phyloP scores from a whole-genome alignment of 495 filamentous ascomycete genomes.

The Chaetomidium leptoderma region DNA sequence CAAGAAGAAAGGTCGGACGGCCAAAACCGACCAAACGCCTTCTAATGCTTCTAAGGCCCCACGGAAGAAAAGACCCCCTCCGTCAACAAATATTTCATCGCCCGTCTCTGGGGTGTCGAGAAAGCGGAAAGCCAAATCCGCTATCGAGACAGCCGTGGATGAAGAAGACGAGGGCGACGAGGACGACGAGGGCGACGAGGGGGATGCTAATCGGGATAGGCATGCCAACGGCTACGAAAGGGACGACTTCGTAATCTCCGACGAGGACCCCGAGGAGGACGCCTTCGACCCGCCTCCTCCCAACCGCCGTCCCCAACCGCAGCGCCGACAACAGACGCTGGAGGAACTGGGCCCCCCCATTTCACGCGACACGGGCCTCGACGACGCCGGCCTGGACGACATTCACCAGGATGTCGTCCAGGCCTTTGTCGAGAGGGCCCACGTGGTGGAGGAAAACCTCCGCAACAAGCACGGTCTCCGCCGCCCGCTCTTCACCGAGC shows the following conservation, averaged over 20 bases:
- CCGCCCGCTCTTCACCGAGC: slow-evolving; percentile 70
- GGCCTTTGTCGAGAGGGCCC: slow-evolving; percentile 68
- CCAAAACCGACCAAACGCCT: not conserved
- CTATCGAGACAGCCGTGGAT: slow-evolving; percentile 15
- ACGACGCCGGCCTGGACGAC: slow-evolving; percentile 50
- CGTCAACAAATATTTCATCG: slow-evolving; percentile 84
- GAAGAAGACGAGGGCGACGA: slow-evolving; percentile 35
- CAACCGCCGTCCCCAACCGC: slow-evolving; percentile 38
- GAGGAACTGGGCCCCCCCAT: slow-evolving; percentile 63
- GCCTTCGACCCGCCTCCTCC: slow-evolving; percentile 55
- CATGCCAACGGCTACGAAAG: slow-evolving; percentile 45
- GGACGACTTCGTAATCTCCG: slow-evolving; percentile 52
- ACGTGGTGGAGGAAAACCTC: slow-evolving; percentile 59
- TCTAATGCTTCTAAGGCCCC: not conserved
- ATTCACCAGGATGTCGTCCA: slow-evolving; percentile 52
- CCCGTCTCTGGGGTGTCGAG: slow-evolving; percentile 50
- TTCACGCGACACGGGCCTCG: slow-evolving; percentile 60
- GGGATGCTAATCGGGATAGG: slow-evolving; percentile 30
- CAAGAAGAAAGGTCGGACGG: not conserved
- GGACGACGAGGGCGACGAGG: slow-evolving; percentile 35
- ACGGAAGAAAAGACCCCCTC: slow-evolving; percentile 33
- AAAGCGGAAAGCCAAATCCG: slow-evolving; percentile 47
- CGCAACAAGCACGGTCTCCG: slow-evolving; percentile 59
- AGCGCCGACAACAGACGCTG: slow-evolving; percentile 26
- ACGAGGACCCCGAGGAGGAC: slow-evolving; percentile 42